Base-by-base conservation (phyloP, 352 stramenopile species). In the Albugo candida region DNA sequence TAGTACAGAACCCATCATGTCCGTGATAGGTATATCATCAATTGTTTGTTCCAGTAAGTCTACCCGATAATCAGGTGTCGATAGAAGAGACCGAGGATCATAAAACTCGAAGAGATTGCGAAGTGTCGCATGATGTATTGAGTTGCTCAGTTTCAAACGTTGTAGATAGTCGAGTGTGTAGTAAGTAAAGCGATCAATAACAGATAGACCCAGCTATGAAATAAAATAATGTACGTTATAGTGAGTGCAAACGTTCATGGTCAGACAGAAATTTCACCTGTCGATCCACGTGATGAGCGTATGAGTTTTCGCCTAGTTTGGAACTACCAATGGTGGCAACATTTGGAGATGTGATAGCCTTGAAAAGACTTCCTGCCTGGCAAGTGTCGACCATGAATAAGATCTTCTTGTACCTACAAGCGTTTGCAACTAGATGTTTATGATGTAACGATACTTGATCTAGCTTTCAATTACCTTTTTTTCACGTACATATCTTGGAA, bases 381-480 rank as follows among this genome's bases (percentile, higher is more conserved):
- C 93, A 98, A 6, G 93, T 98, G 73, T 98, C 93, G n/a, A 96
- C 86, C 61, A 97, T 94, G 56, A 97, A 96, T 44, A 98, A 91
- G 17, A 97, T 84, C 55, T 96, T 71, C 34, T 95, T 83, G 65
- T 95, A 98, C 40, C 78, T 86, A 48, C 13, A 11, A 13, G 48
- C 6, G 20, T 10, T 2, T 8, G 8, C 35, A 31, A 48, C 38
- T 1, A 18, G 13, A 31, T 5, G 13, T 3, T 24, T 8, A 43
- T 43, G 3, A 10, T 43, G 17, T 24, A 8, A 24, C 38, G 20
- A 43, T 24, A 8, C 38, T 43, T 43, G 38, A 24, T 19, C 38
- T 8, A 19, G 38, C 3, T 43, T 10, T 13, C 37, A 61, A 65
- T 24, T 38, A 86, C 66, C 79, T 67, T 48, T 91, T 88, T 57